Conservation (phyloP, 208 protist genomes). For the Phytomonas serpens region DNA sequence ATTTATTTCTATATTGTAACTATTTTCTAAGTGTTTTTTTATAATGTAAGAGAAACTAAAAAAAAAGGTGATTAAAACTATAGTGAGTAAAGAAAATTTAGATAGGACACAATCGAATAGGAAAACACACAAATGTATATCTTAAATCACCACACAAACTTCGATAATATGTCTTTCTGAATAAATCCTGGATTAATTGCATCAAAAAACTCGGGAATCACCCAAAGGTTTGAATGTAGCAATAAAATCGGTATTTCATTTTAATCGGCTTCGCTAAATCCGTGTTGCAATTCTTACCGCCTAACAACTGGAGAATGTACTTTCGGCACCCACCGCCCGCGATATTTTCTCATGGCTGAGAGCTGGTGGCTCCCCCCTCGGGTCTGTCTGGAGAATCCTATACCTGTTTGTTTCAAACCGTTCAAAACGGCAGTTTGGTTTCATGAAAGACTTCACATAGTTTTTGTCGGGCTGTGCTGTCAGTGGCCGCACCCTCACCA, state of each 20-base stretch:
- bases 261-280: not conserved
- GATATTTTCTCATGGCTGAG: not conserved
- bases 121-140: not conserved
- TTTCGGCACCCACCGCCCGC: not conserved
- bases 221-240: not conserved
- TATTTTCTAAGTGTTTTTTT: not conserved
- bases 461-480: slow-evolving; percentile 21
- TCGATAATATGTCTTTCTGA: not conserved
- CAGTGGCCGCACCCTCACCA: slow-evolving; percentile 16
- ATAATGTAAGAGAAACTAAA: not conserved
- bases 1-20: slow-evolving; percentile 9
- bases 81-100: not conserved
- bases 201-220: not conserved
- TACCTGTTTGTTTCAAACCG: slow-evolving; percentile 30
- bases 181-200: not conserved
- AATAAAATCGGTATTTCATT: not conserved
- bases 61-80: not conserved
- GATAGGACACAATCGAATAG: slow-evolving; percentile 3
- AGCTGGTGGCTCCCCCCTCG: not conserved
- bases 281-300: not conserved
- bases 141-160: not conserved
- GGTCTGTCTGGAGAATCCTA: slow-evolving; percentile 13
- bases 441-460: slow-evolving; percentile 45
- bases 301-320: not conserved
- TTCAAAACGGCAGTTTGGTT: slow-evolving; percentile 30